Evolutionary conservation across 2,329 filamentous ascomycete genomes (phyloP), one percentile per base, ranked within the genome.

Genomic region (Epichloe uncinata): DNA sequence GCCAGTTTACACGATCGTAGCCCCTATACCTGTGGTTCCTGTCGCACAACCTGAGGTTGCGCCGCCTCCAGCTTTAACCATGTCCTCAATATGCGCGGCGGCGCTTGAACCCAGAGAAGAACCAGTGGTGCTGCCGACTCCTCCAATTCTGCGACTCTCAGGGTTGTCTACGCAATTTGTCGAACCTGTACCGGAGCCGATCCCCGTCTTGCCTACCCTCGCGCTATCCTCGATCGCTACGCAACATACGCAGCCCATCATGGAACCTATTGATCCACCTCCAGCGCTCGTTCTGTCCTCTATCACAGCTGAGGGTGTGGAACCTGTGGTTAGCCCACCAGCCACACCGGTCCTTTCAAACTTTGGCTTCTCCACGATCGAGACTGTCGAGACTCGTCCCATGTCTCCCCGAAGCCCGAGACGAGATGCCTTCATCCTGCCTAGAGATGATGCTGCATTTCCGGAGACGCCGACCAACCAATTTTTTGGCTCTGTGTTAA

Each of bases 351-450:
- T 50, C 3, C 41, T 60, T 5, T 61, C 67, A 9, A 55, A 56
- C 4, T 64, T 73, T 47, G 69, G 61, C 15, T 71, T 75, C 56
- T 74, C 73, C 3, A 55, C 65, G 1, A 66, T 77, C 41, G 66
- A 68, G 50, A 69, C 70, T 4, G 60, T 75, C 7, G 69, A 73
- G 48, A 74, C 69, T 3, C 66, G 70, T 45, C 74, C 72, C 6
- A 56, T 70, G n/a, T 63, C 66, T 40, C 67, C 70, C 20, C 71
- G 72, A 51, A 78, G 71, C 55, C 75, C 74, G 1, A 74, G 71
- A 63, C 69, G 75, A 51, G 72, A 79, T 54, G 79, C 65, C 1
- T 77, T 81, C 54, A 74, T 81, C 51, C 69, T 81, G 20, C 73
- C 78, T 1, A 69, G 69, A 16, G 74, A 77, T 40, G 59, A 65